These are phyloP conservation scores for Amanita pseudoporphyria DNA, from an alignment of 768 basidiomycete genomes.

Conservation along the genomic window DNA sequence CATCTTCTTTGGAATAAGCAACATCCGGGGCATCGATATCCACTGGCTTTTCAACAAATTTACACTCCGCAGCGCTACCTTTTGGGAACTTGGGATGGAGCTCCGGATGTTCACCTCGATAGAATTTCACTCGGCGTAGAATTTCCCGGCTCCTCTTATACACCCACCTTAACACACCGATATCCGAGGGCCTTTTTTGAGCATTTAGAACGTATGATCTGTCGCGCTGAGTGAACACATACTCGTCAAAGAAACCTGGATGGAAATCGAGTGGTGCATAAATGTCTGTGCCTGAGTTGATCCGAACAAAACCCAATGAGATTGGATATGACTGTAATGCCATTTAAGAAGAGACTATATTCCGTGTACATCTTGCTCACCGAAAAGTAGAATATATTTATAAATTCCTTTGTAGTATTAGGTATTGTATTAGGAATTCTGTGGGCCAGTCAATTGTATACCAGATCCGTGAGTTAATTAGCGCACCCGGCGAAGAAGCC, in stretches of 20 bases:
- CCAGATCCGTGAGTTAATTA: constrained; percentile 1
- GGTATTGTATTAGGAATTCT: constrained; percentile 14
- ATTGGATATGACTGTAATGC: constrained; percentile 32
- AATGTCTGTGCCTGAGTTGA: constrained; percentile 29
- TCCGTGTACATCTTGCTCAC: constrained; percentile 4
- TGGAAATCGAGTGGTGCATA: constrained; percentile 36
- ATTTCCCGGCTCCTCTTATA: constrained; percentile 51
- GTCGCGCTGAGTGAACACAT: constrained; percentile 9
- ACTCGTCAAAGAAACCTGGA: constrained; percentile 36
- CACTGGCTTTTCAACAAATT: constrained; percentile 19
- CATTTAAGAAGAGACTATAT: not conserved
- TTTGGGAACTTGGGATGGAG: constrained; percentile 29
- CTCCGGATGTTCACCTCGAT: constrained; percentile 26
- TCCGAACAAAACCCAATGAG: constrained; percentile 40
- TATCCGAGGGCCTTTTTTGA: constrained; percentile 26
- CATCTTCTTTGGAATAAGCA: constrained; percentile 31
- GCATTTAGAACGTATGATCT: not conserved
- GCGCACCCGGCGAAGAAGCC: constrained; percentile 30
- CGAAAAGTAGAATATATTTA: constrained; percentile 13
- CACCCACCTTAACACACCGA: constrained; percentile 35
- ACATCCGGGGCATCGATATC: constrained; percentile 25
- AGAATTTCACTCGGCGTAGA: constrained; percentile 39
- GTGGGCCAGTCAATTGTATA: not conserved
- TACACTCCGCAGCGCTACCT: constrained; percentile 22
- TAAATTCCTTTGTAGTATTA: constrained; percentile 18